These are phyloP conservation scores for Colletotrichum sp. DNA, from an alignment of 2,329 filamentous ascomycete genomes.

Conservation along the genomic window DNA sequence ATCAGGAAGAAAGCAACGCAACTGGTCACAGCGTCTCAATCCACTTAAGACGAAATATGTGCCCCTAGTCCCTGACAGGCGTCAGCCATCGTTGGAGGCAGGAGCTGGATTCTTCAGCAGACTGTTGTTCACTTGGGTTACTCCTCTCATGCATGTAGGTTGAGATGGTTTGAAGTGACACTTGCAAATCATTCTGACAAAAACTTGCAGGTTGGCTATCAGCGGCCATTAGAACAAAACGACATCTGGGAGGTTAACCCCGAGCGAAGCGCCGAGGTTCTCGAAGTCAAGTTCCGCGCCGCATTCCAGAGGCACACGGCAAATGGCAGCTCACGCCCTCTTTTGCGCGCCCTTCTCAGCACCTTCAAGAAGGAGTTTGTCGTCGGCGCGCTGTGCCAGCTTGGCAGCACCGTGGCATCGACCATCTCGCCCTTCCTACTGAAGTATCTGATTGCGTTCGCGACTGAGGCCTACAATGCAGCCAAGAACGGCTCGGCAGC, in stretches of 20 bases:
- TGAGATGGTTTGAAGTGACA: neutral
- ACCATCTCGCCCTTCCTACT: conserved; percentile 85
- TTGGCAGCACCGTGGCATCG: conserved; percentile 73
- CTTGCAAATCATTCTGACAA: neutral
- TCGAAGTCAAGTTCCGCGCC: conserved; percentile 71
- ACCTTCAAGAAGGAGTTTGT: conserved; percentile 85
- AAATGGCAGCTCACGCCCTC: conserved; percentile 71
- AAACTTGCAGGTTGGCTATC: conserved; percentile 73
- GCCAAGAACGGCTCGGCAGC: neutral
- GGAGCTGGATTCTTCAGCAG: neutral
- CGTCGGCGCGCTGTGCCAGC: conserved; percentile 79
- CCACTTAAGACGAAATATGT: neutral
- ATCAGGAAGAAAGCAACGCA: neutral
- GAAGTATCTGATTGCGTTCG: conserved; percentile 85
- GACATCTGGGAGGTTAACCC: conserved; percentile 92
- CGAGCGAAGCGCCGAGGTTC: conserved; percentile 72
- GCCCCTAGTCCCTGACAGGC: neutral
- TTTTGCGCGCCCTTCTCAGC: conserved; percentile 80
- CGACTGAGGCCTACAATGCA: conserved; percentile 72
- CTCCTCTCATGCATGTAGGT: neutral
- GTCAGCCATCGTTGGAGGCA: neutral
- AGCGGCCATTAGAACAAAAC: conserved; percentile 77
- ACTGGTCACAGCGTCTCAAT: neutral
- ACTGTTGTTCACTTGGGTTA: neutral
- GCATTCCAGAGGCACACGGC: conserved; percentile 60